A percentile compares a stretch with the other conserved stretches of the same genome.
Evolutionary conservation across 2,329 filamentous ascomycete species (phyloP).

Genomic region (Stagonosporopsis rhizophila): DNA sequence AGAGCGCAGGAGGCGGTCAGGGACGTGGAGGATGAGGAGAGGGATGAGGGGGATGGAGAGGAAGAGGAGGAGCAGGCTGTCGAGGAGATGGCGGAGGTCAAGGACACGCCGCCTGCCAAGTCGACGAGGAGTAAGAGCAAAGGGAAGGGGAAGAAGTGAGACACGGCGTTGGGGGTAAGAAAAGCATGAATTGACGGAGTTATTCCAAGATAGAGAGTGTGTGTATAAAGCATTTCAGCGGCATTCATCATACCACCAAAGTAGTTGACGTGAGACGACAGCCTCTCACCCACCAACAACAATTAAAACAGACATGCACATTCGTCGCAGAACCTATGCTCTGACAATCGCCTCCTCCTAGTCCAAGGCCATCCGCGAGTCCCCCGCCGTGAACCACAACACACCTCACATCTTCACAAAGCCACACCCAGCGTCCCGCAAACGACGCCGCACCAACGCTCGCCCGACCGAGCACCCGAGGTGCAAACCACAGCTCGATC

Average conservation of each 20-base stretch:
- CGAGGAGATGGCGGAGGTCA: conserved; percentile 13
- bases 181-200: background rate
- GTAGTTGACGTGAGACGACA: too few species aligned
- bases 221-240: background rate
- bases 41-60: conserved; percentile 23
- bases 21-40: conserved; percentile 36
- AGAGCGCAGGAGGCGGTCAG: conserved; percentile 26
- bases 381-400: too few species aligned
- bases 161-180: background rate
- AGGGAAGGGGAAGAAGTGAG: conserved; percentile 49
- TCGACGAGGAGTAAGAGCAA: conserved; percentile 53
- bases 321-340: too few species aligned
- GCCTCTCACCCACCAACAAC: too few species aligned
- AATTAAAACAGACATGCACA: too few species aligned
- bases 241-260: background rate
- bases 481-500: too few species aligned
- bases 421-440: too few species aligned
- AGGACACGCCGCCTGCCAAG: conserved; percentile 38
- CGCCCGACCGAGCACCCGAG: too few species aligned
- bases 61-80: conserved; percentile 26
- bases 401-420: too few species aligned
- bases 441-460: too few species aligned
- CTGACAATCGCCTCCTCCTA: too few species aligned
- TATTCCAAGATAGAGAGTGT: background rate
- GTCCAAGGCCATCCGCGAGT: too few species aligned